phyloP scores from a whole-genome alignment of 345 rosid species.

The Moricandia moricandioides region DNA sequence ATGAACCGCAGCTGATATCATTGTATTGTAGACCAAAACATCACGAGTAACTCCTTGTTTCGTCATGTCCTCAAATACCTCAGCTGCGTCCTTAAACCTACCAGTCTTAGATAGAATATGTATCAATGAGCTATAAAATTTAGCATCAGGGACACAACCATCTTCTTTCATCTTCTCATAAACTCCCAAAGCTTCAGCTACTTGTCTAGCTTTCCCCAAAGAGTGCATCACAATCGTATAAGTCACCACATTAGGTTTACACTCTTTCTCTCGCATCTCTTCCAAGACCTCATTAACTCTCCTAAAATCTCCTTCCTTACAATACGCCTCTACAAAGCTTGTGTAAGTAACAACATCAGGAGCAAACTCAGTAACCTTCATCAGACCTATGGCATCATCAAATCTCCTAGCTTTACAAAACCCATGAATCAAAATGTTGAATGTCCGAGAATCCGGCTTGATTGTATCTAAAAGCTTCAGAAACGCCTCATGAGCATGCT shows the following conservation, averaged over 20 bases:
- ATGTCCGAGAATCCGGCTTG: constrained; percentile 38
- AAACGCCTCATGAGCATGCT: constrained; percentile 53
- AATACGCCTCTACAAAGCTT: constrained; percentile 62
- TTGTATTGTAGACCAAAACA: constrained; percentile 52
- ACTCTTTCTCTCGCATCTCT: constrained; percentile 67
- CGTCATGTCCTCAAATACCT: constrained; percentile 73
- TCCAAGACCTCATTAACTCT: constrained; percentile 51
- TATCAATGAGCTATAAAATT: constrained; percentile 66
- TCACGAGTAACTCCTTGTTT: constrained; percentile 56
- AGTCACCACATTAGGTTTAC: constrained; percentile 57
- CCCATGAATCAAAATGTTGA: constrained; percentile 73
- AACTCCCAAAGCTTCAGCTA: constrained; percentile 59
- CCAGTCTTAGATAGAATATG: constrained; percentile 63
- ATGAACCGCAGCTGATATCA: constrained; percentile 57
- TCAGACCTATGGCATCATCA: constrained; percentile 54
- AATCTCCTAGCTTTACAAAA: constrained; percentile 67
- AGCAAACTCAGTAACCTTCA: constrained; percentile 48
- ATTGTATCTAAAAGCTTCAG: constrained; percentile 36
- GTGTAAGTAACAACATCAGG: constrained; percentile 68
- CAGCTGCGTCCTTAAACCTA: constrained; percentile 62
- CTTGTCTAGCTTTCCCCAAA: constrained; percentile 64
- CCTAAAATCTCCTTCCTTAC: constrained; percentile 66
- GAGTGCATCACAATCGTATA: constrained; percentile 72
- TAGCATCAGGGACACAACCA: constrained; percentile 61
- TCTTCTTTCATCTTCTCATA: constrained; percentile 68